Evolutionary conservation across 2,329 filamentous ascomycete species (phyloP), one percentile per base, ranked within the genome.

Genomic region (Exserohilum turcica): DNA sequence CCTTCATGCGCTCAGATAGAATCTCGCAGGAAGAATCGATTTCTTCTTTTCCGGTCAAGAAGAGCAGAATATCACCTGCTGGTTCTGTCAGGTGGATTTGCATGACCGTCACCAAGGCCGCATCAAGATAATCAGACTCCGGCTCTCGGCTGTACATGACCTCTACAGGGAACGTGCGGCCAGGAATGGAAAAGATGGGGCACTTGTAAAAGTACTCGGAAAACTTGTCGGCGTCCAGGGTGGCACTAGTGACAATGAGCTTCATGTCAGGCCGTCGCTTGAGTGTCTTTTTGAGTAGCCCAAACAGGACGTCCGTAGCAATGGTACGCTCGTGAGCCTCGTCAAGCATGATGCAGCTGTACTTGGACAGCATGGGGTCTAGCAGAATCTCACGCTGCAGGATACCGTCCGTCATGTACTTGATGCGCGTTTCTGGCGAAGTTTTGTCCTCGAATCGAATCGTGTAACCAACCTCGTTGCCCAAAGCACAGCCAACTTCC

Each of bases 371-470:
- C 65, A 95, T 85, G 70, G 92, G 90, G 75, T 99, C 94, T 76
- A 97, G 88, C 87, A 99, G 96, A 52, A 94, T 92, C 78, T 99
- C 94, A 70, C 94, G 83, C 70, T 97, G 82, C 68, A 99, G 86
- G 89, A 99, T 97, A 85, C 95, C 95, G 72, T 99, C 94, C 38
- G 95, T 99, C 94, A 99, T 99, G 81, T 99, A 99, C 81, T 99
- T 99, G 73, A 99, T 85, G 56, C 95, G 85, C 1, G 94, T 99
- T 76, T 90, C 92, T 52, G 86, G 85, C 44, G 89, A 85, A 1
- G 94, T 97, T 79, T 87, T 90, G 75, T 99, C 94, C 77, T 99
- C 95, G 76, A 99, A 99, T 81, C 94, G 91, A 74, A 99, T 97
- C 75, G 91, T 97, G 80, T 97, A 99, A 76, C 94, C 94, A 49